Percentiles rank a stretch among this genome's conserved stretches.
Evolutionary conservation across 2,329 filamentous ascomycete genomes (phyloP).

Genomic region (Hypomyces rosellus): DNA sequence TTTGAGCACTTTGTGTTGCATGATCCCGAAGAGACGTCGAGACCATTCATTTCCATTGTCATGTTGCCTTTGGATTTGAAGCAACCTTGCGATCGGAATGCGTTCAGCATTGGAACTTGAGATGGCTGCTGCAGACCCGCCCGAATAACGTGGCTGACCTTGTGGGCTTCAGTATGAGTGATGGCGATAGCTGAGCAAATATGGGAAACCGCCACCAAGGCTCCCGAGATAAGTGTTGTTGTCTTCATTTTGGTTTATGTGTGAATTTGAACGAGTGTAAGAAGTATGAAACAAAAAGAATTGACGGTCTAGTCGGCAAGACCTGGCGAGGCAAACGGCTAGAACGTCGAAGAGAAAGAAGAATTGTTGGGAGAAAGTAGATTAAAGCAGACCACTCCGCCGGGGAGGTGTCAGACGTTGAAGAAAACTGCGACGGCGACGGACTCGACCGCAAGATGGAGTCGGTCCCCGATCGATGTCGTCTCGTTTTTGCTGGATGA

Average conservation of each 20-base stretch:
- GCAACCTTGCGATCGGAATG: constrained; percentile 45
- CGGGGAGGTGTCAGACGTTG: no score
- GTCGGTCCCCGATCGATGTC: neutral
- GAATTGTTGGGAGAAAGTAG: no score
- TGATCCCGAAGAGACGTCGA: constrained; percentile 30
- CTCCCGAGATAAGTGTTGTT: constrained; percentile 21
- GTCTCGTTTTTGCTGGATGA: neutral
- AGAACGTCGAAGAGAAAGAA: no score
- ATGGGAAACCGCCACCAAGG: constrained; percentile 24
- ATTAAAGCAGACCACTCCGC: no score
- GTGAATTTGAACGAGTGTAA: constrained; percentile 13
- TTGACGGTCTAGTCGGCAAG: neutral
- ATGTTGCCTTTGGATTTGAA: constrained; percentile 39
- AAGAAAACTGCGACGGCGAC: no score
- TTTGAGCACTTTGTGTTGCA: constrained; percentile 37
- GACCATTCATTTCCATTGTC: constrained; percentile 18
- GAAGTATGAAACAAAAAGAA: constrained; percentile 8
- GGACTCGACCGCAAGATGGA: no score
- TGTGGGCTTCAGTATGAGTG: constrained; percentile 2
- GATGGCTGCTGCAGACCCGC: constrained; percentile 29
- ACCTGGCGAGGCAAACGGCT: no score
- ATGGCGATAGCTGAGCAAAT: constrained; percentile 18
- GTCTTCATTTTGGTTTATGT: constrained; percentile 24
- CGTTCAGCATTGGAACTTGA: constrained; percentile 28
- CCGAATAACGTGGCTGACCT: constrained; percentile 4